These are phyloP conservation scores for Rubroboletus satanas DNA, from an alignment of 768 basidiomycete genomes.

Conservation along the genomic window DNA sequence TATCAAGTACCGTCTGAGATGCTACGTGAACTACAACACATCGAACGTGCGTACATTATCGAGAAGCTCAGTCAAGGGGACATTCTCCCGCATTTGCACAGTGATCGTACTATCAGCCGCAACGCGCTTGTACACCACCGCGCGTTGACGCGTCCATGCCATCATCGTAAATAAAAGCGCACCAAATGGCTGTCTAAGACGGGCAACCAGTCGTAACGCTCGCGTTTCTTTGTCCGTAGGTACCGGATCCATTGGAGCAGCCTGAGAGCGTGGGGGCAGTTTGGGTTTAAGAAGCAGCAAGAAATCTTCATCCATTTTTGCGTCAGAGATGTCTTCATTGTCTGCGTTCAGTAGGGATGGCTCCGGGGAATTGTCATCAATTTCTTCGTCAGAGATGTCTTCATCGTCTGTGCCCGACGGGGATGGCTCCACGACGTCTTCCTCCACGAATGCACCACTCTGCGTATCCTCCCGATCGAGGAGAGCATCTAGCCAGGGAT, in stretches of 20 bases:
- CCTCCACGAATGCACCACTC: background rate
- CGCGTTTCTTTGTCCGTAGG: background rate
- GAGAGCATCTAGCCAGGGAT: constrained; percentile 4
- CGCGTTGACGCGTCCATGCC: background rate
- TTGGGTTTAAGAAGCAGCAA: background rate
- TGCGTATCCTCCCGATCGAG: background rate
- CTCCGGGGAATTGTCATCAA: background rate
- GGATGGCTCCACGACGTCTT: background rate
- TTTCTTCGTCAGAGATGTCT: background rate
- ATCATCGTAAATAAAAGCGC: background rate
- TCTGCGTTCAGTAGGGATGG: background rate
- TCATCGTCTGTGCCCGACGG: background rate
- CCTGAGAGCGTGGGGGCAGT: background rate
- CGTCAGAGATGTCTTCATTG: background rate
- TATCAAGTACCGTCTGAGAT: too few relatives aligned
- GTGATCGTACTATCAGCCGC: constrained; percentile 1
- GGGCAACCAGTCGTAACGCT: background rate
- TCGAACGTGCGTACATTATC: constrained; percentile 1
- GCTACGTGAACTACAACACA: background rate
- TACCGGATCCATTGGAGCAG: too few relatives aligned
- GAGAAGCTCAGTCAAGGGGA: background rate
- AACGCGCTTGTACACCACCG: constrained; percentile 1
- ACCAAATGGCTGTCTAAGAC: background rate
- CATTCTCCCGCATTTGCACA: constrained; percentile 1
- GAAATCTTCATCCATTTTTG: background rate